These are phyloP conservation scores for Trichoderma semiorbis DNA, from an alignment of 2,329 filamentous ascomycete species.

Conservation along the genomic window DNA sequence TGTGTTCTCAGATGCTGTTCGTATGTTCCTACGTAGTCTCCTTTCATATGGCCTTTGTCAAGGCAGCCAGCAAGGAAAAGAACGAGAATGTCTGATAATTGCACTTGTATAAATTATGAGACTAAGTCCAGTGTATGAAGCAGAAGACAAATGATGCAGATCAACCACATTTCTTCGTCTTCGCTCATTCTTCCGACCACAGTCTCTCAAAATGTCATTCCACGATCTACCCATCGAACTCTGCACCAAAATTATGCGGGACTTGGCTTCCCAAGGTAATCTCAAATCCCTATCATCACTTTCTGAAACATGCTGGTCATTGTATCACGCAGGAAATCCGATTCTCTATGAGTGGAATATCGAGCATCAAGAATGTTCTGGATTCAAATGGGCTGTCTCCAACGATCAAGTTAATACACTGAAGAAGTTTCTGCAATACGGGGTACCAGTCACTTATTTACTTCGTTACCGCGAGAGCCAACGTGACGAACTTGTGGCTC, in stretches of 20 bases:
- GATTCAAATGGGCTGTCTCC: background rate
- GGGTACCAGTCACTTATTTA: background rate
- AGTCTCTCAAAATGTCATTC: background rate
- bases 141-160: background rate
- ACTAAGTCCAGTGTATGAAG: background rate
- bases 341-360: background rate
- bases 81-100: background rate
- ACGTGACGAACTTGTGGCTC: background rate
- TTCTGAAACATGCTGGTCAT: background rate
- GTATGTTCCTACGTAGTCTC: too few relatives aligned
- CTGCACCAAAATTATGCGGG: background rate
- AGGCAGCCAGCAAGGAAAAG: background rate
- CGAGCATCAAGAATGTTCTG: background rate
- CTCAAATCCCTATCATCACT: background rate
- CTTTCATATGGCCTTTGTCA: background rate
- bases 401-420: background rate
- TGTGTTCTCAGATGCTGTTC: too few relatives aligned
- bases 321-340: background rate
- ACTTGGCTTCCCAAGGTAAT: background rate
- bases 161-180: background rate
- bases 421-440: background rate
- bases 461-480: background rate
- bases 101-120: background rate
- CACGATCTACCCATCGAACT: background rate
- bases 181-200: background rate